phyloP scores from a whole-genome alignment of 108 stramenopile species.

The Cyclotella baltica region DNA sequence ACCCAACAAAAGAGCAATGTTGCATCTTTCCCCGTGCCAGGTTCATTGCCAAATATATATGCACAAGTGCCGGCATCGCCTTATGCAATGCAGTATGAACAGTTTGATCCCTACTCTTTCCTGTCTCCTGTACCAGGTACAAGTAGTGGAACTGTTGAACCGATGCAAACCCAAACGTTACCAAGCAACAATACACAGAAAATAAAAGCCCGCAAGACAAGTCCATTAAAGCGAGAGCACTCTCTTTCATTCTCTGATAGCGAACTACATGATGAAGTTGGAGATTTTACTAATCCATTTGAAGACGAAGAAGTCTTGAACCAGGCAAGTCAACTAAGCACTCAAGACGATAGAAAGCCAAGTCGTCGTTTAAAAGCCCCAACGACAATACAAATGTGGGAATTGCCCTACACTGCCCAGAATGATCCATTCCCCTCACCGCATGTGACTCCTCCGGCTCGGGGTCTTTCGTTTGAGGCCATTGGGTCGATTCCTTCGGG shows the following conservation, averaged over 20 bases:
- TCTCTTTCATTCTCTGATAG: constrained; percentile 44
- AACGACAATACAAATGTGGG: background rate
- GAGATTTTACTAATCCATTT: constrained; percentile 47
- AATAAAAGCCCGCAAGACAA: background rate
- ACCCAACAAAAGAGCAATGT: background rate
- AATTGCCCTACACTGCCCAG: background rate
- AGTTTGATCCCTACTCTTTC: constrained; percentile 18
- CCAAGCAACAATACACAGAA: background rate
- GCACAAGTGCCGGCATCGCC: constrained; percentile 7
- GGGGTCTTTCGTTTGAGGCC: constrained; percentile 32
- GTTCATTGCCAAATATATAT: background rate
- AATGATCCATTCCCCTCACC: constrained; percentile 20
- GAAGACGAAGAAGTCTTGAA: constrained; percentile 27
- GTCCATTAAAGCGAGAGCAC: constrained; percentile 18
- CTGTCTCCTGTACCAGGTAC: constrained; percentile 6
- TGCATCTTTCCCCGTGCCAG: background rate
- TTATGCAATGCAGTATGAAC: constrained; percentile 12
- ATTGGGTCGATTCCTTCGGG: constrained; percentile 26
- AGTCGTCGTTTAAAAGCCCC: background rate
- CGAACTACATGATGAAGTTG: constrained; percentile 25
- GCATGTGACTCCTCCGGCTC: background rate
- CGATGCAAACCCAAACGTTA: background rate
- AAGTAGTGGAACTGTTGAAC: too few relatives aligned
- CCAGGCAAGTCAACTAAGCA: background rate
- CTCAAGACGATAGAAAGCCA: background rate